A percentile compares a stretch with the other conserved stretches of the same genome.
Evolutionary conservation across 768 basidiomycete species (phyloP).

Genomic region (Trametopsis cervina): DNA sequence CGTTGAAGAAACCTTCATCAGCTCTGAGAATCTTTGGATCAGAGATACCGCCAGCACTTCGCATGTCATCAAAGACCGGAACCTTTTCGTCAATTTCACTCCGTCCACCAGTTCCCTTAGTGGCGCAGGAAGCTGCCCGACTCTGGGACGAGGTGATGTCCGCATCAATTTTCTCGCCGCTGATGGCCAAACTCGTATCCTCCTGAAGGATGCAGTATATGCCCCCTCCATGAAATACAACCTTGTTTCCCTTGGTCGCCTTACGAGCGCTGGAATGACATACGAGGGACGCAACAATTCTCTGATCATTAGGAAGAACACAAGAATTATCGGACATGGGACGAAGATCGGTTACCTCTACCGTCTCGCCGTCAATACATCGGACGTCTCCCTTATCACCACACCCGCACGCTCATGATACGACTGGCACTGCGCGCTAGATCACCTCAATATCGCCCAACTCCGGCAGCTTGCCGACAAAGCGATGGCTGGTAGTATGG

Average conservation of each 20-base stretch:
- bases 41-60: conserved; percentile 11
- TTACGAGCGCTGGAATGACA: neutral
- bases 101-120: conserved; percentile 3
- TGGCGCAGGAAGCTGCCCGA: conserved; percentile 11
- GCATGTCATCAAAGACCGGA: conserved; percentile 10
- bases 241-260: conserved; percentile 11
- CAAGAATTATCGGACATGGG: neutral
- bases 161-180: neutral
- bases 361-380: neutral
- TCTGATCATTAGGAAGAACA: neutral
- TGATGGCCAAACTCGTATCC: neutral
- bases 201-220: conserved; percentile 10
- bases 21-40: conserved; percentile 7
- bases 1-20: neutral
- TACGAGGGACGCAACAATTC: neutral
- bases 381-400: neutral
- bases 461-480: neutral
- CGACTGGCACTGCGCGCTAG: conserved; percentile 6
- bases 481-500: conserved; percentile 1
- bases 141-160: conserved; percentile 12
- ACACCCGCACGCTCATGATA: conserved; percentile 2
- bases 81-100: conserved; percentile 5
- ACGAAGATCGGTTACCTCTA: conserved; percentile 1
- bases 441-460: neutral
- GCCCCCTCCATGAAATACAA: conserved; percentile 12